Evolutionary conservation across 2,329 filamentous ascomycete genomes (phyloP).

Genomic region (Gaeumannomyces tritici): DNA sequence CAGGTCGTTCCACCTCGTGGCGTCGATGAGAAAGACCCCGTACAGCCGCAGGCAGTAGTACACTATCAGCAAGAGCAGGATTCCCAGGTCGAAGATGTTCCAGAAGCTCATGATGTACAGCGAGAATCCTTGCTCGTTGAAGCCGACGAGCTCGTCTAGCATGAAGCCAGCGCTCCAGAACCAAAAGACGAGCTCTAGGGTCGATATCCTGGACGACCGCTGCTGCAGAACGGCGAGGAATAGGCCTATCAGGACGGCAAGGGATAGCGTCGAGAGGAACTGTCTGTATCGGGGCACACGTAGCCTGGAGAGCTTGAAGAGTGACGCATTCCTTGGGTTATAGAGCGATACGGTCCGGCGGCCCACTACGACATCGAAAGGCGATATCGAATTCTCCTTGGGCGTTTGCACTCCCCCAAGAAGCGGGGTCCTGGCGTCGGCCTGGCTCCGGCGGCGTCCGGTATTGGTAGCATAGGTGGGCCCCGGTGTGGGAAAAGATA

Average conservation of each 20-base stretch:
- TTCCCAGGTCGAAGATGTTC: constrained; percentile 92
- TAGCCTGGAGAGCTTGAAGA: constrained; percentile 84
- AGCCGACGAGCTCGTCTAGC: constrained; percentile 91
- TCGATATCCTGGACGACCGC: constrained; percentile 71
- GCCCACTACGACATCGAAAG: constrained; percentile 17
- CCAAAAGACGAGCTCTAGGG: constrained; percentile 85
- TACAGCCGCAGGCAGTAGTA: constrained; percentile 89
- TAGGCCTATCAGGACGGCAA: constrained; percentile 73
- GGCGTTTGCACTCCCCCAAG: constrained; percentile 26
- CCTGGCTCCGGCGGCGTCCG: constrained; percentile 15
- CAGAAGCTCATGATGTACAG: constrained; percentile 97
- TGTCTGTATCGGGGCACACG: constrained; percentile 88
- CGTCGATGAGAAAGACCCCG: constrained; percentile 72
- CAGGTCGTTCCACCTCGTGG: constrained; percentile 66
- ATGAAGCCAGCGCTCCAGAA: constrained; percentile 97
- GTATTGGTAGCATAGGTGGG: constrained; percentile 14
- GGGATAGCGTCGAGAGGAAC: constrained; percentile 78
- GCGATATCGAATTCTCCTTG: not conserved
- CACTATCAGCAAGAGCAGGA: constrained; percentile 71
- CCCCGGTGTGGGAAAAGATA: constrained; percentile 22
- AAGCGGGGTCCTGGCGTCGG: constrained; percentile 41
- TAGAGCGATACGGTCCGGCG: constrained; percentile 78
- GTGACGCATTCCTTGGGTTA: constrained; percentile 79
- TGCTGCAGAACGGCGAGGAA: constrained; percentile 75
- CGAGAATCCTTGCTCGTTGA: constrained; percentile 93